Evolutionary conservation across 2,329 filamentous ascomycete genomes (phyloP), one percentile per base, ranked within the genome.

Genomic region (Trichoderma semiorbis): DNA sequence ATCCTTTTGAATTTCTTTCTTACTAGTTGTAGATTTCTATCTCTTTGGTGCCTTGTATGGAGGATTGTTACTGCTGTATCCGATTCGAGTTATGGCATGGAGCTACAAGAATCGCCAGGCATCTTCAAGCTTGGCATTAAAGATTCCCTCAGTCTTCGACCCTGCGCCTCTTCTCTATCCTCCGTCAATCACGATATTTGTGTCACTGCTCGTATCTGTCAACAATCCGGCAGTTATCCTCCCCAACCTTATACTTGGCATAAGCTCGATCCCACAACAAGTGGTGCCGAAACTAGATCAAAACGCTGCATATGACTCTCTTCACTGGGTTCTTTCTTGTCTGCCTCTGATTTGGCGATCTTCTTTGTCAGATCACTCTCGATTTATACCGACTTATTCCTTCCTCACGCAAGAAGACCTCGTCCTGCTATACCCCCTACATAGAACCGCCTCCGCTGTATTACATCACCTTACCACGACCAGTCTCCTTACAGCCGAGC

Each of bases 131-230:
- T 75, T 85, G 34, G 82, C 84, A 1, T 76, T 91, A 43, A 78
- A 79, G 34, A 84, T 97, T 47, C 94, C 94, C 0, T 83, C 89
- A 5, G 86, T 88, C n/a, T 97, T 98, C 81, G 95, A 98, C 78
- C 95, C 94, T 3, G 95, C 95, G 7, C 93, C 95, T 12, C 85
- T 97, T n/a, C 81, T 98, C 71, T 98, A 98, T 79, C 95, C 95
- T 21, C 87, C 92, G 7, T 82, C 91, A 3, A 85, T 97, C 34
- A 93, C 95, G 1, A 82, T 95, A 18, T 85, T 95, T 60, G 91
- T 96, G 32, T 90, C 94, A 1, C 84, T 96, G 5, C 90, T 95
- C 11, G 85, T 97, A 55, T 89, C 90, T 8, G 85, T 86, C 65
- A 86, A 88, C 63, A 89, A 88, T 60, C 84, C 87, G 3, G 84